Percentiles rank a stretch among this genome's conserved stretches.
These are phyloP conservation scores for Xylariaceae sp. DNA, from an alignment of 2,329 filamentous ascomycete species.

Conservation along the genomic window DNA sequence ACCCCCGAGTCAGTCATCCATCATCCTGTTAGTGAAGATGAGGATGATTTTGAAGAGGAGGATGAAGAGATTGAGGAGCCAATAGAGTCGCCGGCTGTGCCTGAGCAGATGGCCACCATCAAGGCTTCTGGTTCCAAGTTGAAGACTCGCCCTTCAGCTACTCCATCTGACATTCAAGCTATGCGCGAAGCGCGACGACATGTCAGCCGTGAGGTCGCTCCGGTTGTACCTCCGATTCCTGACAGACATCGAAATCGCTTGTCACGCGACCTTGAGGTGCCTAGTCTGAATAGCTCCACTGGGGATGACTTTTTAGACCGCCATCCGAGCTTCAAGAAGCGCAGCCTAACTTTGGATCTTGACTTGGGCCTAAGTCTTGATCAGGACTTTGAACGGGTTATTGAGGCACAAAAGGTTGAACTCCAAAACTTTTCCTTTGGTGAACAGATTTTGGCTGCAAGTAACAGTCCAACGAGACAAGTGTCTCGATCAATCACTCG, in stretches of 20 bases:
- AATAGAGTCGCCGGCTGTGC: constrained; percentile 60
- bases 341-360: constrained; percentile 77
- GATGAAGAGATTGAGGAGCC: constrained; percentile 21
- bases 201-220: constrained; percentile 68
- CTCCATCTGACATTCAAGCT: constrained; percentile 74
- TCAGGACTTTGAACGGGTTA: constrained; percentile 89
- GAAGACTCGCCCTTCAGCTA: constrained; percentile 84
- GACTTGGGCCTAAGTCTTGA: constrained; percentile 84
- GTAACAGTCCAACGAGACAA: constrained; percentile 38
- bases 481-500: constrained; percentile 32
- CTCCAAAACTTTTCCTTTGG: constrained; percentile 33
- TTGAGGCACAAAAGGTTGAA: constrained; percentile 93
- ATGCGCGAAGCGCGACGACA: constrained; percentile 86
- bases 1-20: constrained; percentile 91
- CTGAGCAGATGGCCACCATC: constrained; percentile 81
- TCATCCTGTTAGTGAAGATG: constrained; percentile 54
- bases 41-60: constrained; percentile 36
- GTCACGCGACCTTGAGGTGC: constrained; percentile 42
- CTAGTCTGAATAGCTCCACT: constrained; percentile 30
- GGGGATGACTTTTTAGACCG: constrained; percentile 50
- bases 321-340: constrained; percentile 71
- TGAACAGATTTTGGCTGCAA: constrained; percentile 18
- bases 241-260: constrained; percentile 54
- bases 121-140: constrained; percentile 76
- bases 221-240: constrained; percentile 56